These are phyloP conservation scores for Hypoxylon sp. DNA, from an alignment of 2,329 filamentous ascomycete genomes.

Conservation along the genomic window DNA sequence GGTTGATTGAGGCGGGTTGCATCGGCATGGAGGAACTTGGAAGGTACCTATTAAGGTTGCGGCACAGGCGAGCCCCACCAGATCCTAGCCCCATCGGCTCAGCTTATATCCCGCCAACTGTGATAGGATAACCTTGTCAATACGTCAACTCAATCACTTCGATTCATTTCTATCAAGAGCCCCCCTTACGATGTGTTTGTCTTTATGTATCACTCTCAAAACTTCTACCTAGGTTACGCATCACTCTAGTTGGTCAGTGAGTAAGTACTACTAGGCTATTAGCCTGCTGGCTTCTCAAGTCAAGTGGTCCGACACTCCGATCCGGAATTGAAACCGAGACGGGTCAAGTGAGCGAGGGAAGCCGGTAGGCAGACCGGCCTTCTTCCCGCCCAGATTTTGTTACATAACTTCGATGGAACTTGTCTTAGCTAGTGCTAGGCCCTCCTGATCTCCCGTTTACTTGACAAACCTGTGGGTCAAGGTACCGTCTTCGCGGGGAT, in stretches of 20 bases:
- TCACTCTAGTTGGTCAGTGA: background rate
- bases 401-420: conserved; percentile 28
- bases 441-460: conserved; percentile 8
- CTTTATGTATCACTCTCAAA: background rate
- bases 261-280: background rate
- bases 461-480: conserved; percentile 13
- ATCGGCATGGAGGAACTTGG: conserved; percentile 32
- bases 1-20: conserved; percentile 43
- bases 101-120: conserved; percentile 18
- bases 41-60: background rate
- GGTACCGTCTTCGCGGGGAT: conserved; percentile 23
- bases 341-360: conserved; percentile 23
- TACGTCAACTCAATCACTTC: conserved; percentile 12
- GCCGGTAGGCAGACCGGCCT: conserved; percentile 19
- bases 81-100: conserved; percentile 27
- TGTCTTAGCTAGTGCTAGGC: conserved; percentile 26
- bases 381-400: conserved; percentile 23
- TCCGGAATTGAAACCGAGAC: conserved; percentile 26
- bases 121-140: conserved; percentile 6
- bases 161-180: background rate
- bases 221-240: too few species aligned
- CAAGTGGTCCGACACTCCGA: conserved; percentile 30
- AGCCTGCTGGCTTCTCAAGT: background rate
- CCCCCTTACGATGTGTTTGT: conserved; percentile 6
- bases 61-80: conserved; percentile 22